Conservation (phyloP, 768 basidiomycete genomes). For the Macrocybe gigantea region DNA sequence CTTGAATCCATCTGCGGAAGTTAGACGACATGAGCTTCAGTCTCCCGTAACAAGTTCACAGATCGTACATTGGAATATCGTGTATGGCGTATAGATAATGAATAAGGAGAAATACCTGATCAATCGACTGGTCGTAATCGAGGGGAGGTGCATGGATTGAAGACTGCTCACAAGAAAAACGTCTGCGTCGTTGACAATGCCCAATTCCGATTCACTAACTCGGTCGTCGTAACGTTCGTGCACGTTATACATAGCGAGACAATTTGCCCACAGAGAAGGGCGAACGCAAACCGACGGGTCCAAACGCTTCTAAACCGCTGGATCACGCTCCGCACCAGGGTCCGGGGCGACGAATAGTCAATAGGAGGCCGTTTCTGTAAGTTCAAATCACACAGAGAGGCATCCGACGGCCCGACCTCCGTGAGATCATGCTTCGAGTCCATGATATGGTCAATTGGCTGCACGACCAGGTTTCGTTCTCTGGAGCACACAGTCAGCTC, state of each 20-base stretch:
- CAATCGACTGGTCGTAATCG: neutral
- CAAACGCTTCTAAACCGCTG: slow-evolving; percentile 69
- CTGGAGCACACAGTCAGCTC: too few species aligned
- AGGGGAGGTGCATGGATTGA: neutral
- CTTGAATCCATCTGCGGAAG: slow-evolving; percentile 62
- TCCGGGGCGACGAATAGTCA: slow-evolving; percentile 52
- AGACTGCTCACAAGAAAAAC: slow-evolving; percentile 63
- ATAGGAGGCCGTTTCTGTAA: slow-evolving; percentile 49
- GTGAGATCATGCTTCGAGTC: slow-evolving; percentile 6
- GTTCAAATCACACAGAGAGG: slow-evolving; percentile 2
- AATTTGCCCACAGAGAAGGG: slow-evolving; percentile 72
- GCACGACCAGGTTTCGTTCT: too few species aligned
- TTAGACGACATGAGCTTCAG: slow-evolving; percentile 1
- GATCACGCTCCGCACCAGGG: slow-evolving; percentile 49
- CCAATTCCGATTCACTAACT: slow-evolving; percentile 67
- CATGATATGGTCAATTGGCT: too few species aligned
- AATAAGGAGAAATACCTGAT: slow-evolving; percentile 75
- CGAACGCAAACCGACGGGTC: slow-evolving; percentile 68
- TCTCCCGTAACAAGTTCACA: slow-evolving; percentile 1
- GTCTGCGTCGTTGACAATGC: slow-evolving; percentile 76
- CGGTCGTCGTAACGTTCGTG: slow-evolving; percentile 83
- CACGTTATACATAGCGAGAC: slow-evolving; percentile 86
- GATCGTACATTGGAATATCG: slow-evolving; percentile 75
- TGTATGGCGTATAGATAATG: slow-evolving; percentile 78
- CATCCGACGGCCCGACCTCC: slow-evolving; percentile 7